These are phyloP conservation scores for Cladophialophora yegresii DNA, from an alignment of 2,329 filamentous ascomycete genomes.

Conservation along the genomic window DNA sequence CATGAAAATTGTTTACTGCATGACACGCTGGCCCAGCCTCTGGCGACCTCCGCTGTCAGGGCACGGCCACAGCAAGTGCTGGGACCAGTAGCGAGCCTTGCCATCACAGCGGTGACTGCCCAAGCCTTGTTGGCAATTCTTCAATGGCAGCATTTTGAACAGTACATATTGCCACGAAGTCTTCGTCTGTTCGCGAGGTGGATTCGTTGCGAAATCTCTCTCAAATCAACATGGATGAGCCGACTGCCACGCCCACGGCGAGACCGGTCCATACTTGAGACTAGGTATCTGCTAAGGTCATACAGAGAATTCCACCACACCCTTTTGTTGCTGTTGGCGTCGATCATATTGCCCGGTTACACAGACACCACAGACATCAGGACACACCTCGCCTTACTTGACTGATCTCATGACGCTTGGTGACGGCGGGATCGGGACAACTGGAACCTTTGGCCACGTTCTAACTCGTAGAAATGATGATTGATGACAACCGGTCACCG, in stretches of 20 bases:
- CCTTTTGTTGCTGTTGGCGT: neutral
- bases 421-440: neutral
- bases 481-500: conserved; percentile 7
- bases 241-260: neutral
- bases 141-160: conserved; percentile 23
- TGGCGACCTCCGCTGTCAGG: conserved; percentile 12
- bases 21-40: conserved; percentile 4
- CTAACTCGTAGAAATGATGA: conserved; percentile 3
- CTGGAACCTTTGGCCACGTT: conserved; percentile 17
- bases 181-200: neutral
- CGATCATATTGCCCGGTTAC: conserved; percentile 1
- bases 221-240: neutral
- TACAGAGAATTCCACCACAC: neutral
- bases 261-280: neutral
- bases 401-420: conserved; percentile 1
- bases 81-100: conserved; percentile 24
- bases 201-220: neutral
- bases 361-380: neutral
- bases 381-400: neutral
- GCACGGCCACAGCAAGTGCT: conserved; percentile 5
- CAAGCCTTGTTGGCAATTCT: conserved; percentile 32
- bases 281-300: conserved; percentile 3
- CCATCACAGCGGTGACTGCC: conserved; percentile 29
- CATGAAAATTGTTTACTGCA: conserved; percentile 12
- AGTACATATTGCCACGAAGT: conserved; percentile 15